Conservation (phyloP, 345 rosid genomes). For the Toxicodendron radicans region DNA sequence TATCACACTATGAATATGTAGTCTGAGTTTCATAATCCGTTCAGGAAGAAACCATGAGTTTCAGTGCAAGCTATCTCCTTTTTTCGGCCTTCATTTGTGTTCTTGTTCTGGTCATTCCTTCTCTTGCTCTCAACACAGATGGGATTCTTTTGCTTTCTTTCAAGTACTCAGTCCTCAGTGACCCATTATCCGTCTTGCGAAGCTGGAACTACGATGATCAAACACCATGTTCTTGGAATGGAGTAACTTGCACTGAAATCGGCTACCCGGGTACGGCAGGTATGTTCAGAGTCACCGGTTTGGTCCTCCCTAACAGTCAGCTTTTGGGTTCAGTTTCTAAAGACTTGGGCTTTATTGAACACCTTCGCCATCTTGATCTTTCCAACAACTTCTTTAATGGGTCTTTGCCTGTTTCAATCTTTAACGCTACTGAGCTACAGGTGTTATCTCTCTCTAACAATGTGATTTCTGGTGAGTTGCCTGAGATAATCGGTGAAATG, state of each 20-base stretch:
- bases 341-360: constrained; percentile 46
- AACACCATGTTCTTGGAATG: constrained; percentile 74
- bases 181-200: constrained; percentile 56
- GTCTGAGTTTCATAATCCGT: constrained; percentile 16
- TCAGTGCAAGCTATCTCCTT: constrained; percentile 18
- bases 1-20: constrained; percentile 29
- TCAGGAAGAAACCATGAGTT: constrained; percentile 33
- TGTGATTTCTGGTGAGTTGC: constrained; percentile 64
- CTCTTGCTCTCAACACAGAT: constrained; percentile 57
- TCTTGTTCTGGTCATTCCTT: constrained; percentile 31
- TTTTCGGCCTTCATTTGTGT: constrained; percentile 22
- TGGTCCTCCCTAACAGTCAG: constrained; percentile 51
- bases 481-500: constrained; percentile 43
- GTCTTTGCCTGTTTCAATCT: constrained; percentile 53
- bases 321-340: constrained; percentile 64
- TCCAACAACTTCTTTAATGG: constrained; percentile 68
- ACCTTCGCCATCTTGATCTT: constrained; percentile 62
- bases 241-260: constrained; percentile 54
- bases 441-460: constrained; percentile 53
- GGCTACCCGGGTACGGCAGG: constrained; percentile 44
- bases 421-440: constrained; percentile 56
- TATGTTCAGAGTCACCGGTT: constrained; percentile 59
- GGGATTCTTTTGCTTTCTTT: constrained; percentile 64
- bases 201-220: constrained; percentile 68
- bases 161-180: constrained; percentile 63